Evolutionary conservation across 805 yeast genomes (phyloP), one percentile per base, ranked within the genome.

Genomic region (Grigorovia yakushimaensis): DNA sequence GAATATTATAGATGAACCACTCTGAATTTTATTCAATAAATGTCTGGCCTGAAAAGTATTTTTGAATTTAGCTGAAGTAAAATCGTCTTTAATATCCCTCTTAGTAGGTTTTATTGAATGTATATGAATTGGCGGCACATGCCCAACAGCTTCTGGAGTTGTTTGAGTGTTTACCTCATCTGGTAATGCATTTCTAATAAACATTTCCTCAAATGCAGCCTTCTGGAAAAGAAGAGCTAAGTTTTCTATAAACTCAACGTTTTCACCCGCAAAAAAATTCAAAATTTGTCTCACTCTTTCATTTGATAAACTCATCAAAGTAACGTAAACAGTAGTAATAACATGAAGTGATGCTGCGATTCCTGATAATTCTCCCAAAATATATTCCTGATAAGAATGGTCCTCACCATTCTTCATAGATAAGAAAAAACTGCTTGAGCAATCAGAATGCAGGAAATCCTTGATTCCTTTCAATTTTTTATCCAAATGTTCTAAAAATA

Each of bases 11-110:
- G 76, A 54, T 2, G 72, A 61, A 27, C 70, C 65, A 6, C 71
- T 65, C 51, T 78, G 82, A 23, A 79, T 61, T 30, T 76, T 69
- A 44, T 73, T 69, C 30, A 70, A 61, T 37, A 81, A 69, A 50
- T 70, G 71, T 46, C 88, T 71, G 10, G 80, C 59, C 51, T 81
- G 79, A 2, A 77, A 63, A 0, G 82, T 66, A 55, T 84, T 84
- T 52, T 83, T 83, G 64, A 70, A 78, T 53, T 79, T 80, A 0
- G 84, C 76, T 39, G 78, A 71, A 0, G 77, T 74, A 39, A 72
- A 73, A 35, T 72, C 73, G 48, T 69, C 62, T 47, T 67, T 59
- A 43, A 60, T 50, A 22, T 59, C 57, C 37, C 69, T 54, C 43
- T 66, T 57, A 4, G 58, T 52, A 0, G 78, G 79, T 22, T 73